Evolutionary conservation across 345 rosid species (phyloP).

Genomic region (Cardamine occulta): DNA sequence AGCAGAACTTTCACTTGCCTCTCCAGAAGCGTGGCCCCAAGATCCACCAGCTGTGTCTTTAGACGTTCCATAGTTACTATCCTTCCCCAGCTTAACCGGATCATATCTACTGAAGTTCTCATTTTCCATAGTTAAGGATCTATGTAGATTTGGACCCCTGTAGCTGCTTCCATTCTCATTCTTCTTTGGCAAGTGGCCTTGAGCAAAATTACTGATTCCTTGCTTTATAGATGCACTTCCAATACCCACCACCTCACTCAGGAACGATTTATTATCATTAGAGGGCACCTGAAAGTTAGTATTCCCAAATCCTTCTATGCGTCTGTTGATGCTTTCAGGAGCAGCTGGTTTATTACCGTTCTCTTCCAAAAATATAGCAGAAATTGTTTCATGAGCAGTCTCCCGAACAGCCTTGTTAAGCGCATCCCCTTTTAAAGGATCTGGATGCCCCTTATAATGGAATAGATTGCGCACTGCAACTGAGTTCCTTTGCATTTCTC

Average conservation of each 20-base stretch:
- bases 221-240: conserved; percentile 96
- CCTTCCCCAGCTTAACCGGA: conserved; percentile 64
- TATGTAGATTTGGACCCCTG: conserved; percentile 81
- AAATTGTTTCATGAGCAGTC: conserved; percentile 79
- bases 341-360: conserved; percentile 68
- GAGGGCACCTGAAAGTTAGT: conserved; percentile 72
- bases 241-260: conserved; percentile 91
- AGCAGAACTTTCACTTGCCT: conserved; percentile 55
- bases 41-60: conserved; percentile 56
- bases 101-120: conserved; percentile 72
- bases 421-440: conserved; percentile 93
- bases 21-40: conserved; percentile 64
- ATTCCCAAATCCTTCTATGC: conserved; percentile 97
- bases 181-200: conserved; percentile 63
- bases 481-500: conserved; percentile 96
- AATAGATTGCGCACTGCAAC: conserved; percentile 77
- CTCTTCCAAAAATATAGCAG: conserved; percentile 84
- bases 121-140: conserved; percentile 79
- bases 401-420: conserved; percentile 94
- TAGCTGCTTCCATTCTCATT: conserved; percentile 76
- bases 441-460: conserved; percentile 86
- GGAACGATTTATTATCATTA: conserved; percentile 87
- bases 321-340: conserved; percentile 60
- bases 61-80: conserved; percentile 55
- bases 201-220: conserved; percentile 78